Evolutionary conservation across 1,284 basidiomycete genomes (phyloP).

Genomic region (Ustilago lituana): DNA sequence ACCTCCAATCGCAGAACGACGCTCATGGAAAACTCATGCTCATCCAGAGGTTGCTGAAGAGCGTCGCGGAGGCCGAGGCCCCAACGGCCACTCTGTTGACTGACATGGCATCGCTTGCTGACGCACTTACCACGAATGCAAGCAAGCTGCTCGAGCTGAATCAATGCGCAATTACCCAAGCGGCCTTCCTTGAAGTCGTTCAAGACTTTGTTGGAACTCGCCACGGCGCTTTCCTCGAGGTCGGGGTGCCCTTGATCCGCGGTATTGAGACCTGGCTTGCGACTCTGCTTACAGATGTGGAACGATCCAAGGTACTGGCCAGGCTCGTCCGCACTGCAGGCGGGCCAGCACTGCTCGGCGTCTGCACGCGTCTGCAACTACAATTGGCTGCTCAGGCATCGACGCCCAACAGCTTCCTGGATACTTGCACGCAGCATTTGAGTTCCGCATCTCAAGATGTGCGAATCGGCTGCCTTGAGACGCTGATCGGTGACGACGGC

Average conservation of each 20-base stretch:
- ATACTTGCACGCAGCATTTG: conserved; percentile 15
- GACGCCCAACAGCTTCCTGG: conserved; percentile 10
- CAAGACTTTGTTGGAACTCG: conserved; percentile 32
- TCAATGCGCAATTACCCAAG: conserved; percentile 44
- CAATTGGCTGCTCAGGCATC: conserved; percentile 14
- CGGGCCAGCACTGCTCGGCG: conserved; percentile 26
- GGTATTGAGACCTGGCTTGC: conserved; percentile 20
- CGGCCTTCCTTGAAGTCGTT: conserved; percentile 48
- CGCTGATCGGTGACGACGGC: conserved; percentile 31
- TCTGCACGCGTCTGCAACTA: conserved; percentile 27
- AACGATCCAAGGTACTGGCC: conserved; percentile 13
- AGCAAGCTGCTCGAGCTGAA: conserved; percentile 43
- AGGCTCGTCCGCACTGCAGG: conserved; percentile 16
- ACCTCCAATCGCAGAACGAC: conserved; percentile 47
- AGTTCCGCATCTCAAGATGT: conserved; percentile 17
- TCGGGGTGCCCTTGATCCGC: conserved; percentile 13
- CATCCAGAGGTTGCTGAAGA: conserved; percentile 32
- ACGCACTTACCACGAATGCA: conserved; percentile 7
- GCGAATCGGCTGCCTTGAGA: conserved; percentile 33
- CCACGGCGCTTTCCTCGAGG: conserved; percentile 12
- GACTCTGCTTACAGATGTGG: conserved; percentile 12
- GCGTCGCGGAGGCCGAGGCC: conserved; percentile 27
- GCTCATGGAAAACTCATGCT: conserved; percentile 53
- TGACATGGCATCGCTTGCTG: conserved; percentile 14
- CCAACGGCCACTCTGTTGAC: conserved; percentile 5